These are phyloP conservation scores for Yamadazyma ubonensis DNA, from an alignment of 805 yeast species.

Conservation along the genomic window DNA sequence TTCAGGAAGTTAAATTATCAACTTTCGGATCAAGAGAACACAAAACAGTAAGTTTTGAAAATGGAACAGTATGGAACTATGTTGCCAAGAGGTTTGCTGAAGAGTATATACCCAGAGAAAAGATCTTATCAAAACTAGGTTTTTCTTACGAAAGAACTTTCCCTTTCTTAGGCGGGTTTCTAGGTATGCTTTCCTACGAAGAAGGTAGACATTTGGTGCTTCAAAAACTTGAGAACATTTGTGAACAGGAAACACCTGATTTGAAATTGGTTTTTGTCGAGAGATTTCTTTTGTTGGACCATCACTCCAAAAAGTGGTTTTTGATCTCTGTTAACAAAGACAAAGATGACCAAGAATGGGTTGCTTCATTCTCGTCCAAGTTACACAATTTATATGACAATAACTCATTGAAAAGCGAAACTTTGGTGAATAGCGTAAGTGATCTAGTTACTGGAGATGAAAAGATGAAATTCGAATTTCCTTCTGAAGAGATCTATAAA, in stretches of 20 bases:
- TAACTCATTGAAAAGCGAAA: slow-evolving; percentile 10
- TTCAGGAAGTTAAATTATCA: slow-evolving; percentile 22
- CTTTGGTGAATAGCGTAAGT: slow-evolving; percentile 16
- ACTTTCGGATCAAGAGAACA: slow-evolving; percentile 24
- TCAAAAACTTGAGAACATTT: slow-evolving; percentile 34
- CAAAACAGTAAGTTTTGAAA: slow-evolving; percentile 4
- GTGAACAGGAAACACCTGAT: slow-evolving; percentile 54
- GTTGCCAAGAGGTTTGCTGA: slow-evolving; percentile 49
- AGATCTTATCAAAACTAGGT: slow-evolving; percentile 21
- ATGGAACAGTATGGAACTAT: slow-evolving; percentile 47
- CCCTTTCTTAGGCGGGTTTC: slow-evolving; percentile 89
- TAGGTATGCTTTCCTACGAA: slow-evolving; percentile 87
- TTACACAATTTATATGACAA: slow-evolving; percentile 12
- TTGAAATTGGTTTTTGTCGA: slow-evolving; percentile 72
- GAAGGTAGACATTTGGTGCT: slow-evolving; percentile 58
- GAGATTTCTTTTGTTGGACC: slow-evolving; percentile 58
- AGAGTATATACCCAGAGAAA: slow-evolving; percentile 29
- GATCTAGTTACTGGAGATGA: slow-evolving; percentile 23
- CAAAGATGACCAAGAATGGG: slow-evolving; percentile 39
- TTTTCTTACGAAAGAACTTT: slow-evolving; percentile 32
- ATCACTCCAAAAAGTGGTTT: slow-evolving; percentile 43
- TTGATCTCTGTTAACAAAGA: slow-evolving; percentile 49
- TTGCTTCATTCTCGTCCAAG: slow-evolving; percentile 18
- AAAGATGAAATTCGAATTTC: slow-evolving; percentile 39
- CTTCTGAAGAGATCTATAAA: slow-evolving; percentile 54